These are phyloP conservation scores for Apiosordaria backusii DNA, from an alignment of 495 filamentous ascomycete species.

Conservation along the genomic window DNA sequence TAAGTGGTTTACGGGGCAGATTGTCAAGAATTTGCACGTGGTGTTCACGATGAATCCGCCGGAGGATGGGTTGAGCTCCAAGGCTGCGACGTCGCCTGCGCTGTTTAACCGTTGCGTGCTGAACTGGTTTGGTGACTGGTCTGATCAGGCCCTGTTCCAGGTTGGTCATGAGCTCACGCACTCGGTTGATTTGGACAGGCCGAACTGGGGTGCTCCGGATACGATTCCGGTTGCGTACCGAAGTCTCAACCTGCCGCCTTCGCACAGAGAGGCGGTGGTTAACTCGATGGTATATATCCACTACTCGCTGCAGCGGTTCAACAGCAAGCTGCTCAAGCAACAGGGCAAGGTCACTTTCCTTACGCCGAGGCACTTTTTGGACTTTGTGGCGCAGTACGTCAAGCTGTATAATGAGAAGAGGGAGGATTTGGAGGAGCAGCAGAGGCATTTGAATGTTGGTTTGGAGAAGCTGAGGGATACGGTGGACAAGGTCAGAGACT, in stretches of 20 bases:
- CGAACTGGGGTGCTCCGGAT: constrained; percentile 81
- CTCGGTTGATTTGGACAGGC: constrained; percentile 86
- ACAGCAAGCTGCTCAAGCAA: constrained; percentile 81
- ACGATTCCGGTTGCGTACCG: constrained; percentile 88
- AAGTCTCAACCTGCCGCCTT: constrained; percentile 75
- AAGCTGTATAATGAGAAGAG: constrained; percentile 97
- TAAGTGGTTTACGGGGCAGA: constrained; percentile 99
- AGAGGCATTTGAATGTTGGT: constrained; percentile 95
- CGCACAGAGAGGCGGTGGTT: constrained; percentile 83
- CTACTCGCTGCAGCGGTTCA: constrained; percentile 87
- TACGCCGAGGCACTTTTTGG: constrained; percentile 93
- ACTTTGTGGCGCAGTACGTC: constrained; percentile 97
- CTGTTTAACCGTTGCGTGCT: constrained; percentile 98
- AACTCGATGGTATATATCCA: constrained; percentile 99
- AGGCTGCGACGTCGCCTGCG: constrained; percentile 94
- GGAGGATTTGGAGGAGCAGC: constrained; percentile 96
- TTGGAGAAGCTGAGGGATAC: constrained; percentile 97
- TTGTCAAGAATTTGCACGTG: constrained; percentile 97
- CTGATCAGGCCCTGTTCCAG: constrained; percentile 97
- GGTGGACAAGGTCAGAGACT: constrained; percentile 92
- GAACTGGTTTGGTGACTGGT: constrained; percentile 99
- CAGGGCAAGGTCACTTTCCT: constrained; percentile 88
- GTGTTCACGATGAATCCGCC: constrained; percentile 99
- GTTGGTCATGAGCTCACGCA: constrained; percentile 94
- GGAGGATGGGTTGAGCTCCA: constrained; percentile 88